Base-by-base conservation (phyloP, 768 basidiomycete species). In the Pleurotus tuber-regium region DNA sequence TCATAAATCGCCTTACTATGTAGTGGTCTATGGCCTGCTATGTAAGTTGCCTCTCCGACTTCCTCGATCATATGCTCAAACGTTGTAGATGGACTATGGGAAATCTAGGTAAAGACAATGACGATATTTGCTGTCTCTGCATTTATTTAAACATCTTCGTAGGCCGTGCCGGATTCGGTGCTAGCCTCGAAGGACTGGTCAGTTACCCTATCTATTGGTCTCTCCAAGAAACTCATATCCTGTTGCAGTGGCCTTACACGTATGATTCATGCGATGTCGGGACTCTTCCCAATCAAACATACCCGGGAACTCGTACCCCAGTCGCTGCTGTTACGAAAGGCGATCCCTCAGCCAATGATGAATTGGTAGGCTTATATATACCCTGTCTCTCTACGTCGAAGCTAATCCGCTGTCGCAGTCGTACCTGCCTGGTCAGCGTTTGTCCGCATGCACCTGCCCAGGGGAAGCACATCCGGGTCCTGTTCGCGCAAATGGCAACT, bases 211-310 rank as follows among this genome's bases (percentile, higher is more conserved):
- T 39, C n/a, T n/a, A n/a, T n/a, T n/a, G n/a, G n/a, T n/a, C n/a
- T n/a, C n/a, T n/a, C n/a, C n/a, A n/a, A n/a, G n/a, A n/a, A n/a
- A n/a, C 12, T 38, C 16, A 23, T 43, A 28, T 47, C 19, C 28
- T n/a, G 52, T 21, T 40, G 1, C 58, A 58, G 81, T 86, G 83
- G 83, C 86, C 85, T 23, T 86, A 84, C 60, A 77, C 76, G 4
- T 86, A 86, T 57, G 82, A 86, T 53, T 63, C 81, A 4, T 92
- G 91, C 63, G 90, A 92, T 62, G 77, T 89, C 11, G 91, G 91
- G 4, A 92, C 90, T 2, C 70, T 87, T 1, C 71, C 79, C 8
- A 92, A 92, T 65, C 93, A 95, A 66, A 80, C 86, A 10, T 65
- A 81, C 56, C 80, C 85, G 43, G 87, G 81, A 10, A 64, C 64